Percentiles rank a stretch among this genome's conserved stretches.
Conservation (phyloP, 306 rosid species). For the Prunus salicina region DNA sequence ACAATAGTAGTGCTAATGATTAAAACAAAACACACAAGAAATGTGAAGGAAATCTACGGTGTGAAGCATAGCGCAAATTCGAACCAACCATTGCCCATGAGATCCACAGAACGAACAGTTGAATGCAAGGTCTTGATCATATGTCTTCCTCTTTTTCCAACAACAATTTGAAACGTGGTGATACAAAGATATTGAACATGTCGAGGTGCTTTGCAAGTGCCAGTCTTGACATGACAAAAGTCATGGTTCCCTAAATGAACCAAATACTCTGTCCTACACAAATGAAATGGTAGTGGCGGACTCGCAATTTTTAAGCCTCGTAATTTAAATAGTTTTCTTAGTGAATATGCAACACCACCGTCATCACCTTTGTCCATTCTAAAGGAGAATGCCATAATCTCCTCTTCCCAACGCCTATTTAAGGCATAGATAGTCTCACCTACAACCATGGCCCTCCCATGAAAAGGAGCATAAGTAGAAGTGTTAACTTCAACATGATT, state of each 20-base stretch:
- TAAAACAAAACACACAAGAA: neutral
- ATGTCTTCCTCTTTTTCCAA: neutral
- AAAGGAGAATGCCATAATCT: neutral
- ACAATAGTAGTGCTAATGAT: neutral
- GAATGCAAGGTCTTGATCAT: neutral
- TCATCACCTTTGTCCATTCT: neutral
- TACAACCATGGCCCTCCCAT: neutral
- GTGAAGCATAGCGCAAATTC: neutral
- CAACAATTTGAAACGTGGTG: neutral
- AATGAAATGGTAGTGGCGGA: neutral
- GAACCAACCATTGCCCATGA: neutral
- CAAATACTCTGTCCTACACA: neutral
- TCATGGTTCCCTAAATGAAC: neutral
- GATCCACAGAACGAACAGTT: neutral
- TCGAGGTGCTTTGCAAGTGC: neutral
- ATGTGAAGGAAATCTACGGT: neutral
- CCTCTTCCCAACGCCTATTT: rapidly evolving
- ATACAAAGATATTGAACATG: neutral
- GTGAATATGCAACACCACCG: neutral
- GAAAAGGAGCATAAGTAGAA: neutral
- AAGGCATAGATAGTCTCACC: neutral
- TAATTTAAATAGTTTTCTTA: neutral
- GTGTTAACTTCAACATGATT: neutral
- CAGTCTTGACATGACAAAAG: neutral
- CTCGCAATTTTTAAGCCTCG: neutral